These are phyloP conservation scores for Eremochloa ophiuroides DNA, from an alignment of 176 grass and related monocot species.

Conservation along the genomic window DNA sequence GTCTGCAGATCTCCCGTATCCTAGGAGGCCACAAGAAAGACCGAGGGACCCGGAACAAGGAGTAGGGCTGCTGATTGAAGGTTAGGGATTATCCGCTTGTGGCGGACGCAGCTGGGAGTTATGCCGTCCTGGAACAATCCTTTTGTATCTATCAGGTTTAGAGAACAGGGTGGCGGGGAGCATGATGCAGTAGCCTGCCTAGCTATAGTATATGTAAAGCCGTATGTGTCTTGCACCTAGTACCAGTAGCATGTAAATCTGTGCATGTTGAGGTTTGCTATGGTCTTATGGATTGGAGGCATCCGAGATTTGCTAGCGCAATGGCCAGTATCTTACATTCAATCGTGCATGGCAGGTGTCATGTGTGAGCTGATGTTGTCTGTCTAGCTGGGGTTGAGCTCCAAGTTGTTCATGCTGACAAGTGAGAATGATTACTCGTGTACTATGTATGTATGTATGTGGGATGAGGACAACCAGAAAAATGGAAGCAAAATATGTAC, in stretches of 20 bases:
- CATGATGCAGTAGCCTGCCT: not conserved
- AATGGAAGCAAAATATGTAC: too few species aligned
- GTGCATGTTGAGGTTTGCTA: not conserved
- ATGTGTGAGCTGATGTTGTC: not conserved
- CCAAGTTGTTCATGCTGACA: not conserved
- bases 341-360: not conserved
- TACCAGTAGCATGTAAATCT: conserved; percentile 12
- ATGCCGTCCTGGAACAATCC: not conserved
- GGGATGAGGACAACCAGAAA: not conserved
- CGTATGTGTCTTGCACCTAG: too few species aligned
- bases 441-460: too few species aligned
- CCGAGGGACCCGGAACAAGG: conserved; percentile 59
- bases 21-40: conserved; percentile 95
- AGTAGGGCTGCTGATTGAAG: conserved; percentile 47
- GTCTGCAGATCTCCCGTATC: conserved; percentile 94
- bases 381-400: not conserved
- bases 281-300: not conserved
- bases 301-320: not conserved
- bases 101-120: not conserved
- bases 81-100: too few species aligned
- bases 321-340: not conserved
- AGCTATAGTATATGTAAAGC: not conserved
- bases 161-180: not conserved
- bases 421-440: not conserved
- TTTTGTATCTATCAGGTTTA: not conserved